Evolutionary conservation across 1,139 yeast genomes (phyloP), one percentile per base, ranked within the genome.

Genomic region (Saccharomycopsis hybrid): DNA sequence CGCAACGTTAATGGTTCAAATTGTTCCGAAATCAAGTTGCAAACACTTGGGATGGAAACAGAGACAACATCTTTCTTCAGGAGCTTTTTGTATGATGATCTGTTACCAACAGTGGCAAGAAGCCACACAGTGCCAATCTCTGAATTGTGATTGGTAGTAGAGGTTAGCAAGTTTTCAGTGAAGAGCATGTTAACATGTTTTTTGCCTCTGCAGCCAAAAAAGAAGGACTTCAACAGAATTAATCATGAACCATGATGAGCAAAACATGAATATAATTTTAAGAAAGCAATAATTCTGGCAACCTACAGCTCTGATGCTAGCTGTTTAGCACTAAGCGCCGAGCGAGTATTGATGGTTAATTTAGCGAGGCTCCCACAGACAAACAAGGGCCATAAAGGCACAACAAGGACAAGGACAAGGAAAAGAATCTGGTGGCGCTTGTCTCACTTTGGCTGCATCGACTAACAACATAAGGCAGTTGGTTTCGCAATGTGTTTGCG

Each of bases 1-100:
- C 82, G 62, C 30, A 80, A 67, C 1, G 73, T 67, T 27, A 67
- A 57, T 2, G 45, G 29, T 4, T 28, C 35, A 5, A 32, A 27
- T 8, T 39, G 31, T 3, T 33, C 18, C 7, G 51, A 37, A 5
- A 51, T 48, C 3, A 40, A 39, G 18, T 48, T 47, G 36, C 54
- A 51, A n/a, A 51, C 40, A 13, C 33, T 43, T 7, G 54, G 52
- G 30, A 51, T 49, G 13, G 47, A 44, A 7, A 51, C 38, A 5
- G 24, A 28, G 11, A 29, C 33, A 24, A 51, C 49, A 3, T 45
- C 44, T 3, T 37, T 31, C 36, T 51, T 51, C 18, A 28, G 18
- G 31, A 51, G 44, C 36, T 39, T 51, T 31, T 39, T 48, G 36
- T 47, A 28, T 2, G 43, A 28, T 3, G 50, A 48, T 29, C 30